A percentile compares a stretch with the other conserved stretches of the same genome.
phyloP scores from a whole-genome alignment of 148 eudicot species.

The Rhododendron molle region DNA sequence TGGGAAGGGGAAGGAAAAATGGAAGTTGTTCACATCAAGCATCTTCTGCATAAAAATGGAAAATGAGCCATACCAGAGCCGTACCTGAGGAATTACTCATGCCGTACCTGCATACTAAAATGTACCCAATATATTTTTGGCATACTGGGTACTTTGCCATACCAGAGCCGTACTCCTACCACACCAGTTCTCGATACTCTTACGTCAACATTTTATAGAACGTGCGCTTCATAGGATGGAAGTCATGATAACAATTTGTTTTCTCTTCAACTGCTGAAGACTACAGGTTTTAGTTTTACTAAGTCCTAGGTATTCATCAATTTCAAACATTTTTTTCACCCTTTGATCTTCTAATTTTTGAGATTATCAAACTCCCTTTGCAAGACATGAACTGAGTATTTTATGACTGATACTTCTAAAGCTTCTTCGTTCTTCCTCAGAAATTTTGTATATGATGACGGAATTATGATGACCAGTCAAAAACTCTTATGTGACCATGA shows the following conservation, averaged over 20 bases:
- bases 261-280: too few species aligned
- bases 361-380: too few species aligned
- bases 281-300: not conserved
- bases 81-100: not conserved
- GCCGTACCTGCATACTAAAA: not conserved
- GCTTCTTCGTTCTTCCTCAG: not conserved
- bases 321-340: too few species aligned
- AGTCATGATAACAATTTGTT: too few species aligned
- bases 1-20: not conserved
- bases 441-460: not conserved
- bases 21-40: not conserved
- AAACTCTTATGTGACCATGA: not conserved
- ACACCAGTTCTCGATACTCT: not conserved
- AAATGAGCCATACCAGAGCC: not conserved
- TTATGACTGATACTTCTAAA: not conserved
- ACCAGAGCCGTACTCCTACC: not conserved
- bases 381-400: too few species aligned
- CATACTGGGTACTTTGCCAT: not conserved
- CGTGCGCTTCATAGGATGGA: not conserved
- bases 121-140: not conserved
- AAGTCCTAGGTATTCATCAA: too few species aligned
- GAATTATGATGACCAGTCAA: not conserved
- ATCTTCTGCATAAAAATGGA: not conserved
- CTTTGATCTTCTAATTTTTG: too few species aligned
- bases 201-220: not conserved